Percentiles rank a stretch among this genome's conserved stretches.
phyloP scores from a whole-genome alignment of 208 protist genomes.

The Leishmania amazonensis region DNA sequence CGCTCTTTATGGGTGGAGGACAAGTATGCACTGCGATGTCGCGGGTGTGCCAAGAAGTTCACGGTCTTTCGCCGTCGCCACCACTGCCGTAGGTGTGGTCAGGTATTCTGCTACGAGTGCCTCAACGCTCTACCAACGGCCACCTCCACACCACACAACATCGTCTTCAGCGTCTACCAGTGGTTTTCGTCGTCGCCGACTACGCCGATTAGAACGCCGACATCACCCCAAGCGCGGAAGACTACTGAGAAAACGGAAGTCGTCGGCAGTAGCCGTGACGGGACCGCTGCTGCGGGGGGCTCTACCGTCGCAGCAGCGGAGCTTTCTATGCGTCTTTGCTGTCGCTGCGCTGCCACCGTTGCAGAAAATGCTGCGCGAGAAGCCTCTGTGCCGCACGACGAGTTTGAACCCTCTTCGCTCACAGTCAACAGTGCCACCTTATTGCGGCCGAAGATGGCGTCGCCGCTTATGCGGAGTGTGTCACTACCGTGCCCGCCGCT shows the following conservation, averaged over 20 bases:
- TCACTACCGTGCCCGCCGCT: not conserved
- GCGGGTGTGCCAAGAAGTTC: constrained; percentile 62
- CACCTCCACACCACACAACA: constrained; percentile 9
- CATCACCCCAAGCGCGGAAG: not conserved
- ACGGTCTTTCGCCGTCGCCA: constrained; percentile 67
- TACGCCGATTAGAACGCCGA: not conserved
- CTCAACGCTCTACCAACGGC: constrained; percentile 30
- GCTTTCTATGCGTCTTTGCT: constrained; percentile 32
- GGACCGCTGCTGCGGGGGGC: not conserved
- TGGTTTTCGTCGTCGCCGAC: constrained; percentile 18
- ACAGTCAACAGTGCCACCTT: not conserved
- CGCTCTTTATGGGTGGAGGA: constrained; percentile 83
- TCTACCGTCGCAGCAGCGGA: constrained; percentile 13
- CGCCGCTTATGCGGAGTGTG: not conserved
- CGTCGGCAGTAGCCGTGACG: not conserved
- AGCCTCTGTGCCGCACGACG: constrained; percentile 6
- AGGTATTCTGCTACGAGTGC: constrained; percentile 81
- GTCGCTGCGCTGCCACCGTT: constrained; percentile 40
- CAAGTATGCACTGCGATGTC: constrained; percentile 64
- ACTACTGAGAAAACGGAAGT: not conserved
- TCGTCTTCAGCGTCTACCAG: constrained; percentile 24
- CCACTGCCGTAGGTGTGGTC: constrained; percentile 83
- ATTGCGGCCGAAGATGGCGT: not conserved
- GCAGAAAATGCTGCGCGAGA: constrained; percentile 23
- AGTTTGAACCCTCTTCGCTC: constrained; percentile 21